Percentiles rank a stretch among this genome's conserved stretches.
Conservation (phyloP, 1,284 basidiomycete genomes). For the Ceratobasidium sp. region DNA sequence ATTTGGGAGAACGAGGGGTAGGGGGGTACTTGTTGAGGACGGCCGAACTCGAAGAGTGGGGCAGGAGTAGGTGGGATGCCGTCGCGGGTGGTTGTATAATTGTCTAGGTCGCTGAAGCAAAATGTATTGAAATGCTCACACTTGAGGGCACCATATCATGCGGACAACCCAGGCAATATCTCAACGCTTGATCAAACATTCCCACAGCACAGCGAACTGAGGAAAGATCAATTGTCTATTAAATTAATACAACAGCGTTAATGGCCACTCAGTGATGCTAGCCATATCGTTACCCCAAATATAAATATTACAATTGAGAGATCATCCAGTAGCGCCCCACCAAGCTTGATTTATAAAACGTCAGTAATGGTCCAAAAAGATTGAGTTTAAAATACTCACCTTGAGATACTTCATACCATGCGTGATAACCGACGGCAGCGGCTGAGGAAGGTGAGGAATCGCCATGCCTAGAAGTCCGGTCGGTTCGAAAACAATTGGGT, state of each 20-base stretch:
- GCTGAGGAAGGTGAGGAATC: slow-evolving; percentile 65
- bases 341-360: slow-evolving; percentile 16
- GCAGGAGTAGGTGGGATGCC: slow-evolving; percentile 1
- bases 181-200: neutral
- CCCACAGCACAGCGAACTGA: no score
- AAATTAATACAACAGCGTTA: slow-evolving; percentile 18
- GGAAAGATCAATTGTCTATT: slow-evolving; percentile 26
- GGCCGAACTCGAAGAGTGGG: slow-evolving; percentile 15
- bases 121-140: neutral
- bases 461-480: slow-evolving; percentile 31
- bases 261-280: slow-evolving; percentile 10
- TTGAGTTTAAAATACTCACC: slow-evolving; percentile 57
- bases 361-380: neutral
- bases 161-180: no score
- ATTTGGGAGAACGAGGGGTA: neutral
- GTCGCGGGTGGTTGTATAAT: slow-evolving; percentile 6
- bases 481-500: slow-evolving; percentile 61
- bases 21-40: slow-evolving; percentile 8
- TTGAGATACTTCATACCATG: slow-evolving; percentile 72
- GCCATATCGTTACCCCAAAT: slow-evolving; percentile 29
- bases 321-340: slow-evolving; percentile 30
- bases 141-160: no score
- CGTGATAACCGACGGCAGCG: slow-evolving; percentile 68
- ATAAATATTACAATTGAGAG: slow-evolving; percentile 43
- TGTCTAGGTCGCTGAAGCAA: neutral